These are phyloP conservation scores for Fomitiporia mediterranea DNA, from an alignment of 1,284 basidiomycete genomes.

Conservation along the genomic window DNA sequence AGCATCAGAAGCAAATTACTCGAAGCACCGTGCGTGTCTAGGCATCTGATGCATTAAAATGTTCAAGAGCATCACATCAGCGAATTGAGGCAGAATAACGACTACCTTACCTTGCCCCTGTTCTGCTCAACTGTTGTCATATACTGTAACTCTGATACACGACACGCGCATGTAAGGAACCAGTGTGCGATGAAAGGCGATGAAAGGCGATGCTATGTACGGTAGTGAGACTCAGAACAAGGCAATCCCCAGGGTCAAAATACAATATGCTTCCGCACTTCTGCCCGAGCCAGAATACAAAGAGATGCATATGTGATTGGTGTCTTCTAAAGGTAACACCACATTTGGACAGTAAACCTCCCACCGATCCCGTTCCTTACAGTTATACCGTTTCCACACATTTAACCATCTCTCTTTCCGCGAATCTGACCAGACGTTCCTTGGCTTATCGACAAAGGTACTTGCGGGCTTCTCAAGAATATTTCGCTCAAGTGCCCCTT, in stretches of 20 bases:
- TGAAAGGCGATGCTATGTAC: neutral
- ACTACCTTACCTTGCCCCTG: no score
- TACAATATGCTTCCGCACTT: neutral
- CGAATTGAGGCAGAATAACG: neutral
- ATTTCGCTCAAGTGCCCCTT: neutral
- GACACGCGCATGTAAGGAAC: neutral
- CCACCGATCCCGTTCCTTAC: neutral
- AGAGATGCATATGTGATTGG: neutral
- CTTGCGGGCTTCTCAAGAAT: neutral
- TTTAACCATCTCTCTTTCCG: neutral
- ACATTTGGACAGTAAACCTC: neutral
- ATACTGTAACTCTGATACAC: no score
- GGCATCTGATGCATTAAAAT: no score
- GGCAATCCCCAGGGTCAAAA: neutral
- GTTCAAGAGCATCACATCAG: no score
- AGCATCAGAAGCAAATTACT: neutral
- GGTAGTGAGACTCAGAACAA: slow-evolving; percentile 2
- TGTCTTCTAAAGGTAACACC: neutral
- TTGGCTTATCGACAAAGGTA: no score
- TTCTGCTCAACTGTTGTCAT: no score
- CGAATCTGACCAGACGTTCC: neutral
- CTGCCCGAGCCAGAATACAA: neutral
- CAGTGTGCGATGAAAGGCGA: no score
- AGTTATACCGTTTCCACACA: neutral
- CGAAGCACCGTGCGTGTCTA: neutral